phyloP scores from a whole-genome alignment of 164 flowering plant species.

The Macadamia tetraphylla region DNA sequence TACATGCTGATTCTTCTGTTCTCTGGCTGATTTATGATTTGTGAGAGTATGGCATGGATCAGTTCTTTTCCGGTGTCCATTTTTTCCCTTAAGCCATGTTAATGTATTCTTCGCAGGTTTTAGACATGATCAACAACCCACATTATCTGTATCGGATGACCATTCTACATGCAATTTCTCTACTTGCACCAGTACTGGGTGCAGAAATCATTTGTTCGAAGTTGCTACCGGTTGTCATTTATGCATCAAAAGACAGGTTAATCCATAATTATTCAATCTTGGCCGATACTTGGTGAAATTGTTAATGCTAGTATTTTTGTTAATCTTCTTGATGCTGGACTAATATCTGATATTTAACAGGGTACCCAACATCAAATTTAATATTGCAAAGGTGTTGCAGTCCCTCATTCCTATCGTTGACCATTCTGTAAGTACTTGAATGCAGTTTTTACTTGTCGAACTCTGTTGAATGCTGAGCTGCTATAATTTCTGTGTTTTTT shows the following conservation, averaged over 20 bases:
- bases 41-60: too few relatives aligned
- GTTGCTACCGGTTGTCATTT: conserved; percentile 68
- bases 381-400: conserved; percentile 82
- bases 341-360: conserved; percentile 27
- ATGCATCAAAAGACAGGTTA: conserved; percentile 82
- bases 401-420: conserved; percentile 71
- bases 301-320: neutral
- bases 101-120: conserved; percentile 40
- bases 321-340: neutral
- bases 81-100: neutral
- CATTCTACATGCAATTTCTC: conserved; percentile 69
- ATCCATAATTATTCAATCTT: neutral
- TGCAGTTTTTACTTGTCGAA: neutral
- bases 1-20: too few relatives aligned
- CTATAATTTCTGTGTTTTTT: neutral
- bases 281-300: neutral
- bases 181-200: conserved; percentile 94
- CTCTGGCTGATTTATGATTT: too few relatives aligned
- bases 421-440: conserved; percentile 48
- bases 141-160: conserved; percentile 92
- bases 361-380: conserved; percentile 86
- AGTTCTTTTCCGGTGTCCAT: neutral
- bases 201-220: conserved; percentile 87
- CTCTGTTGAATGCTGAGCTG: neutral
- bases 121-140: conserved; percentile 77